Evolutionary conservation across 1,139 yeast species (phyloP).

Genomic region (Saccharomyces hybrid): DNA sequence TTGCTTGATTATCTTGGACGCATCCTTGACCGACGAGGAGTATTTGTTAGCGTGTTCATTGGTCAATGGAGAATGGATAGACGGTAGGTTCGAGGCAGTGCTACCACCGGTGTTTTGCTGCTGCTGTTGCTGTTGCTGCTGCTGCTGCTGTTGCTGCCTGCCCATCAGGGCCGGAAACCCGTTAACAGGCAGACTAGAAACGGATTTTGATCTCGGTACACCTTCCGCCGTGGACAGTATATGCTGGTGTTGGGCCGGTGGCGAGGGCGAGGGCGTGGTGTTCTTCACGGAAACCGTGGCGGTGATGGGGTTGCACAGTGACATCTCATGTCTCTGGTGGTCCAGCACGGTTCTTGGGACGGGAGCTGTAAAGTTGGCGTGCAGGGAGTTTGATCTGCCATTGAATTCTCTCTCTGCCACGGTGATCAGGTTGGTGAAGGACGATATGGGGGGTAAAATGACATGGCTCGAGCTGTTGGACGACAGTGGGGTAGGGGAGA

Average conservation of each 20-base stretch:
- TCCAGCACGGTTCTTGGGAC: not conserved
- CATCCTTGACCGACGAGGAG: not conserved
- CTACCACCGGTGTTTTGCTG: not conserved
- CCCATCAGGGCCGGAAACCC: not conserved
- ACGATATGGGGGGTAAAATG: not conserved
- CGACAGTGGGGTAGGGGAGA: not conserved
- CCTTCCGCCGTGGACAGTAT: not conserved
- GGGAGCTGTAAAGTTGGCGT: not conserved
- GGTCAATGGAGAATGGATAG: not conserved
- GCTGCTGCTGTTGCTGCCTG: not conserved
- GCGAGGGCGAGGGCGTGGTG: not conserved
- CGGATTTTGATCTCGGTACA: not conserved
- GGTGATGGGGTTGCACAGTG: not conserved
- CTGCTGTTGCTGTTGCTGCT: not conserved
- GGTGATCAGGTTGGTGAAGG: not conserved
- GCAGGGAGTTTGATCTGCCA: not conserved
- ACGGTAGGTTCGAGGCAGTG: not conserved
- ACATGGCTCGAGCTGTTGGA: not conserved
- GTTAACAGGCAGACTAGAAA: not conserved
- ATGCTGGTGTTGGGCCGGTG: not conserved
- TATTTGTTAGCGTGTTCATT: not conserved
- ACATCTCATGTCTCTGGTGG: not conserved
- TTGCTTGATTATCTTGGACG: conserved; percentile 31
- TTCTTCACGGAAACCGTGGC: not conserved
- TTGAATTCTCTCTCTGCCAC: not conserved